Evolutionary conservation across 2,329 filamentous ascomycete genomes (phyloP), one percentile per base, ranked within the genome.

Genomic region (Diaporthe longicolla): DNA sequence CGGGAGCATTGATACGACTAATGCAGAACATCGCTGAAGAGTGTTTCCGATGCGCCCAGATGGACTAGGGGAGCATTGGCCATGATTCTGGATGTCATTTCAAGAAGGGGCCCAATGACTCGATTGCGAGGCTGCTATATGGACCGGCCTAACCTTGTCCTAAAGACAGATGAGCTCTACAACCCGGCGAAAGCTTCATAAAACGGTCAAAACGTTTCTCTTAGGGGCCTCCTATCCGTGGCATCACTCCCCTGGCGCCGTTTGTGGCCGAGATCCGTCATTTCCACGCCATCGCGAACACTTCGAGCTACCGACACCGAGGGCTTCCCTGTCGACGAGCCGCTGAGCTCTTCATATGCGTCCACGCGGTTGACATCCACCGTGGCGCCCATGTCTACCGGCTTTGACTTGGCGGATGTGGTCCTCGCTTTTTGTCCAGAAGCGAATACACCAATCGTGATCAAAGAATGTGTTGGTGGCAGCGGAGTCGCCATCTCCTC

Each of bases 161-260:
- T 19, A 37, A 45, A 17, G 43, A 43, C 2, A 50, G 17, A 32
- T 17, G 11, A 26, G n/a, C n/a, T 29, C 4, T 29, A 13, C 3
- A 32, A 54, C 3, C 4, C 19, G 45, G n/a, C 26, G 37, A 40
- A 17, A 8, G 21, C 29, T 32, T 66, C 13, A 13, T 21, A 29
- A 15, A 68, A 68, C 29, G 32, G 17, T 54, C 48, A 68, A 40
- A 54, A 68, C 48, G 63, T 68, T 52, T 68, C 63, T 15, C 63
- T 35, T 19, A 68, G 63, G 15, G 63, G 63, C 63, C 48, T 24
- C 37, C 54, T 40, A 29, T 68, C 63, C 21, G 63, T 68, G 15
- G 45, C 63, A 54, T 68, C 45, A 21, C 63, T 68, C n/a, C 63
- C 32, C 4, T 68, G 63, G 45, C 63, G 63, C n/a, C 63, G 35